Base-by-base conservation (phyloP, 2,329 filamentous ascomycete species). In the Neurospora sp. region DNA sequence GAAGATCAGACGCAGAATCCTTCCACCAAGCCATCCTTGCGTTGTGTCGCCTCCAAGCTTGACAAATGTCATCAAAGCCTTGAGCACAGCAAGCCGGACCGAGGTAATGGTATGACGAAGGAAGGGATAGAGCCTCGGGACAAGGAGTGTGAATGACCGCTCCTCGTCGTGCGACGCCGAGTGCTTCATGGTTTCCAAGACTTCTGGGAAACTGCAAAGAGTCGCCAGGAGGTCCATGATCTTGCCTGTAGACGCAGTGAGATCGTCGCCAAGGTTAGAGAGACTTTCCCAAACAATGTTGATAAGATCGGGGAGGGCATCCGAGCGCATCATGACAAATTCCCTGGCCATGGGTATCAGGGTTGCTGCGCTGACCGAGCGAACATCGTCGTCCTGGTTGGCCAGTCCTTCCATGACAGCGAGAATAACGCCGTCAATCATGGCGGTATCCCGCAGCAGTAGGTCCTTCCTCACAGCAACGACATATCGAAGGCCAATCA, bases 171-270 rank as follows among this genome's bases (percentile, higher is more conserved):
- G 86, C 8, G 89, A 88, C 8, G 95, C 95, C 69, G 96, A 97
- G 38, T 84, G 83, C 81, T 97, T 97, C 96, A 99, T 99, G 15
- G 95, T 92, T 71, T 95, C 89, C 39, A 99, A 82, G 8, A 98
- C 95, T 81, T 97, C 88, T 0, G 92, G 92, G 82, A 97, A 99
- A 73, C 93, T 91, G 82, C 96, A 99, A 1, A 99, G 88, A 71
- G 96, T 98, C 15, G 96, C 96, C 19, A 99, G 85, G 52, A 99
- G 87, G 79, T 99, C 96, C 96, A 99, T 99, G 69, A 99, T 97
- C 70, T 93, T 96, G 66, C 96, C 96, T 10, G 96, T 99, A 79
- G 96, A 98, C 4, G 96, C 96, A 79, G 94, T 98, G 19, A 99
- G 85, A 77, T 99, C 96, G 78, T 99, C 96, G 73, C 95, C 94